Conservation (phyloP, 768 basidiomycete species). For the Boletus pseudopeckii region DNA sequence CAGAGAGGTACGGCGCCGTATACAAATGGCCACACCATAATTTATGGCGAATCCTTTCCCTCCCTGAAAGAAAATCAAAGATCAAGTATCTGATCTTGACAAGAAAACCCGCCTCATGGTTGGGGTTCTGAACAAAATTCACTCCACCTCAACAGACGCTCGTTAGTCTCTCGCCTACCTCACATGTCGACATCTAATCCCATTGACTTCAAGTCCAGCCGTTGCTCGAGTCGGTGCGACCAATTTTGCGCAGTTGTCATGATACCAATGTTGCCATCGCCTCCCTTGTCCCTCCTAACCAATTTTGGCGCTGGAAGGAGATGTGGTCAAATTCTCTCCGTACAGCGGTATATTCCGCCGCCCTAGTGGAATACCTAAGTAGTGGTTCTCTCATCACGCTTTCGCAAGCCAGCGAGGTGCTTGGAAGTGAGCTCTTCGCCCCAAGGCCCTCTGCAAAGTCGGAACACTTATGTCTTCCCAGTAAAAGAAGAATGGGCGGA, state of each 20-base stretch:
- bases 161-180: slow-evolving; percentile 40
- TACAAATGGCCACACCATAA: neutral
- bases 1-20: slow-evolving; percentile 54
- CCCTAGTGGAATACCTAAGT: slow-evolving; percentile 63
- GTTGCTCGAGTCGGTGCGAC: slow-evolving; percentile 55
- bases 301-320: slow-evolving; percentile 84
- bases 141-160: slow-evolving; percentile 61
- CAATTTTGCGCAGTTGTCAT: slow-evolving; percentile 53
- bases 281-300: slow-evolving; percentile 58
- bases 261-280: slow-evolving; percentile 52
- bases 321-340: slow-evolving; percentile 75
- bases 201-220: slow-evolving; percentile 46
- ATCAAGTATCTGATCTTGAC: slow-evolving; percentile 70
- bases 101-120: slow-evolving; percentile 69
- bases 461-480: slow-evolving; percentile 27
- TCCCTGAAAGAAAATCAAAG: slow-evolving; percentile 67
- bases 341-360: slow-evolving; percentile 61
- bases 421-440: slow-evolving; percentile 58
- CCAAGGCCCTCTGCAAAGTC: neutral
- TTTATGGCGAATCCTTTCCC: slow-evolving; percentile 1
- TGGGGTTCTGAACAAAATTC: slow-evolving; percentile 77
- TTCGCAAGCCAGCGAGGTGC: slow-evolving; percentile 43
- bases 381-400: slow-evolving; percentile 58
- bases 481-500: slow-evolving; percentile 71
- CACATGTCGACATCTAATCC: slow-evolving; percentile 9